Base-by-base conservation (phyloP, 768 basidiomycete species). In the Termitomyces sp. region DNA sequence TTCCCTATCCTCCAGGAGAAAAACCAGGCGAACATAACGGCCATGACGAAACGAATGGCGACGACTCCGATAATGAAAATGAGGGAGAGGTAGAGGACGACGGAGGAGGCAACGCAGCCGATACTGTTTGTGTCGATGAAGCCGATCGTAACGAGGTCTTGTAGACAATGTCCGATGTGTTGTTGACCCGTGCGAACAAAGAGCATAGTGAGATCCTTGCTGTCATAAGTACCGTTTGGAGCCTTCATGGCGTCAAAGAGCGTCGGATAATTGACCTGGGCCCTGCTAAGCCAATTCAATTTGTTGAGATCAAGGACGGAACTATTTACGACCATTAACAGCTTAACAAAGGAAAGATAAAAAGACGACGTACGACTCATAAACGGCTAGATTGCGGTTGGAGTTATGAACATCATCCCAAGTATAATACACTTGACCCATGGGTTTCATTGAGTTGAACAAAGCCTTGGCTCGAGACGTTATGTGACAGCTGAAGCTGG, bases 1-100 rank as follows among this genome's bases (percentile, higher is more conserved):
- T 91, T 89, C 50, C 97, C 97, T 44, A 99, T 80, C 67, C 86
- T 86, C 88, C 91, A 94, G n/a, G 91, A 93, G 72, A 92, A 89
- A 82, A 98, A 98, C 97, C 97, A 99, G 27, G 91, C 82, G 74
- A 98, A 99, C 70, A 96, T 80, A 68, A 97, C 91, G 49, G 97
- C 97, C 94, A 98, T 96, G 65, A 83, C 78, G 76, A 98, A 99
- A 37, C 94, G 91, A 71, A 97, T 94, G 55, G 84, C 81, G 63
- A 98, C 96, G 61, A 98, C 96, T 60, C 96, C 96, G 62, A 96
- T 88, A 71, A 99, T 98, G 82, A 98, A 97, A 64, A 94, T 83
- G 66, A 98, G 87, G 49, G 96, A 98, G 58, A 96, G 80, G 71
- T 94, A 96, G 58, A 98, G 89, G 39, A 98, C 94, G 63, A 99